These are phyloP conservation scores for Waitea zeae DNA, from an alignment of 1,284 basidiomycete genomes.

Conservation along the genomic window DNA sequence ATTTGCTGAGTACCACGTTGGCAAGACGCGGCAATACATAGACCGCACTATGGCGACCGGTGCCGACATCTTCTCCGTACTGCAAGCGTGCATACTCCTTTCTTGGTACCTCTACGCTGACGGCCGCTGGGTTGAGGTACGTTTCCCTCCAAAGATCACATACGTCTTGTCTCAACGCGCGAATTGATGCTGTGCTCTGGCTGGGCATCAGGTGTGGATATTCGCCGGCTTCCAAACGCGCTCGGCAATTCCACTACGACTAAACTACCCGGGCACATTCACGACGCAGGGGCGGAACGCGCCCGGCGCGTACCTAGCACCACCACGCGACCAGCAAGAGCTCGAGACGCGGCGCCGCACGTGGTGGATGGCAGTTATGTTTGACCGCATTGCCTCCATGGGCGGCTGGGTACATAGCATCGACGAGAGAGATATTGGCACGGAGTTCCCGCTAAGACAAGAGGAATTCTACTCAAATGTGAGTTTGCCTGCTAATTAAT, in stretches of 20 bases:
- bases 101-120: slow-evolving; percentile 82
- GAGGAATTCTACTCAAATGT: slow-evolving; percentile 63
- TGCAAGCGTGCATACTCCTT: slow-evolving; percentile 70
- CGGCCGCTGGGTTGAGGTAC: slow-evolving; percentile 77
- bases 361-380: slow-evolving; percentile 79
- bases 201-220: no score
- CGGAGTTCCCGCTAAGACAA: slow-evolving; percentile 56
- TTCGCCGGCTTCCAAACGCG: slow-evolving; percentile 74
- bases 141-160: no score
- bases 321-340: slow-evolving; percentile 55
- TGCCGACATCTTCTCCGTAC: slow-evolving; percentile 65
- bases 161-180: no score
- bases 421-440: slow-evolving; percentile 65
- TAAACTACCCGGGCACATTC: slow-evolving; percentile 71
- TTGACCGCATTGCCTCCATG: slow-evolving; percentile 72
- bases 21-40: slow-evolving; percentile 68
- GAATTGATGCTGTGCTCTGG: no score
- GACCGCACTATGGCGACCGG: slow-evolving; percentile 75
- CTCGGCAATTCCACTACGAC: slow-evolving; percentile 62
- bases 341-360: slow-evolving; percentile 60
- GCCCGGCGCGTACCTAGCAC: slow-evolving; percentile 61
- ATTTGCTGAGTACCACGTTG: slow-evolving; percentile 72
- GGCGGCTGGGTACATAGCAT: slow-evolving; percentile 77
- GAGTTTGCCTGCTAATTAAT: slow-evolving; percentile 7
- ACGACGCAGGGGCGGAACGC: slow-evolving; percentile 45